Evolutionary conservation across 2,329 filamentous ascomycete species (phyloP).

Genomic region (Diaporthe sp.): DNA sequence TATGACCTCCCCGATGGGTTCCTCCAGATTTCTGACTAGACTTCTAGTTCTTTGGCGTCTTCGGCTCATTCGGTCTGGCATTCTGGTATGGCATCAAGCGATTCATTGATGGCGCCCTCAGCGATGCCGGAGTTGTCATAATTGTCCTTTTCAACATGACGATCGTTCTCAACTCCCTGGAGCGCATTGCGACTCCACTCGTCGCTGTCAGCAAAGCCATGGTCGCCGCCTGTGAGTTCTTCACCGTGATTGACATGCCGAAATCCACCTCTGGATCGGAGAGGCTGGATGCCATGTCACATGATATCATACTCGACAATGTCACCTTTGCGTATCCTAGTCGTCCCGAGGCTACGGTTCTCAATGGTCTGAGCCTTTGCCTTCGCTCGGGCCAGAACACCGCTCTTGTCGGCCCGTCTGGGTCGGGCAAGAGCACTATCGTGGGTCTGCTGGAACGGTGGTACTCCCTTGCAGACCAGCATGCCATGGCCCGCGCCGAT

Average conservation of each 20-base stretch:
- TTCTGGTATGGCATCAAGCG: slow-evolving; percentile 75
- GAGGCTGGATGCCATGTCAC: slow-evolving; percentile 52
- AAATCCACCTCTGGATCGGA: slow-evolving; percentile 55
- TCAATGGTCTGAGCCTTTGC: slow-evolving; percentile 64
- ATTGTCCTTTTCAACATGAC: slow-evolving; percentile 71
- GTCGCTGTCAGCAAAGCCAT: slow-evolving; percentile 68
- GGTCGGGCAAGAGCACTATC: slow-evolving; percentile 87
- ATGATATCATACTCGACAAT: slow-evolving; percentile 71
- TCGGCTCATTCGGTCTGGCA: slow-evolving; percentile 64
- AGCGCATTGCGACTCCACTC: slow-evolving; percentile 69
- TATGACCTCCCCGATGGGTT: not conserved
- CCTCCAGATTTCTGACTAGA: not conserved
- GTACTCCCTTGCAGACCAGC: slow-evolving; percentile 60
- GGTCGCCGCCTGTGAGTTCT: slow-evolving; percentile 69
- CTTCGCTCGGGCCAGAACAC: slow-evolving; percentile 79
- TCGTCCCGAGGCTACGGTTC: slow-evolving; percentile 60
- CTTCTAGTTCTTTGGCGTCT: slow-evolving; percentile 20
- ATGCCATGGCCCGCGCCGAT: not conserved
- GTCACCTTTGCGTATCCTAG: slow-evolving; percentile 78
- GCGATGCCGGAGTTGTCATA: slow-evolving; percentile 67
- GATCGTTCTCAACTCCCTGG: slow-evolving; percentile 68
- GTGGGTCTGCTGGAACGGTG: slow-evolving; percentile 78
- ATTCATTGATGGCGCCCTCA: slow-evolving; percentile 60
- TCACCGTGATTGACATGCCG: slow-evolving; percentile 63
- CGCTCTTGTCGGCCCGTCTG: slow-evolving; percentile 84